Percentiles rank a stretch among this genome's conserved stretches.
These are phyloP conservation scores for Gentiana macrophylla DNA, from an alignment of 257 asterid genomes.

Conservation along the genomic window DNA sequence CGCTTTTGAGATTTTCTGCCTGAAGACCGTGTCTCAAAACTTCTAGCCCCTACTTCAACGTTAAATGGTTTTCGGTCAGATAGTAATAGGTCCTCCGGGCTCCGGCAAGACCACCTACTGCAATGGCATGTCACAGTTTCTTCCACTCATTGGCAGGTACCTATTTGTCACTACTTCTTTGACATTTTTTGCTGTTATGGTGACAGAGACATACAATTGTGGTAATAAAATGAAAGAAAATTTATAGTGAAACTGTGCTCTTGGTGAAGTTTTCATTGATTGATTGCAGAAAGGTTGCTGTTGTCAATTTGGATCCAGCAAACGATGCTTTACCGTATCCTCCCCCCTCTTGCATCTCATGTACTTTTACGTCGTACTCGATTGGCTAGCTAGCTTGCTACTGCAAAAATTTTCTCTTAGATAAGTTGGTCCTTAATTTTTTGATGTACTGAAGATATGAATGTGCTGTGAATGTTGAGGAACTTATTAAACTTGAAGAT, in stretches of 20 bases:
- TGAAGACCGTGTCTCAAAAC: no score
- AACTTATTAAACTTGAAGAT: constrained; percentile 75
- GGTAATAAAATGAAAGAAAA: no score
- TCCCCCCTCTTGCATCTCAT: background rate
- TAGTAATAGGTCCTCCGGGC: constrained; percentile 98
- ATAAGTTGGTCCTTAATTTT: constrained; percentile 47
- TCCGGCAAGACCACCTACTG: constrained; percentile 97
- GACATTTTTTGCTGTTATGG: background rate
- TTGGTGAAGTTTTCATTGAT: background rate
- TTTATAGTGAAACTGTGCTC: no score
- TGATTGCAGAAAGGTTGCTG: constrained; percentile 84
- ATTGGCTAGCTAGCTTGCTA: background rate
- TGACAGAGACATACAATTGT: background rate
- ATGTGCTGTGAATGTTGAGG: constrained; percentile 88
- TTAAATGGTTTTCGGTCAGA: constrained; percentile 86
- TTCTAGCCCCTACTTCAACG: no score
- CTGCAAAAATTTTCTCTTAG: background rate
- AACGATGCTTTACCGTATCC: constrained; percentile 98
- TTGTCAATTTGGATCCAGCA: constrained; percentile 93
- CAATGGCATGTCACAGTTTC: constrained; percentile 99
- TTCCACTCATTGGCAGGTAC: constrained; percentile 77
- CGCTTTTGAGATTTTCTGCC: no score
- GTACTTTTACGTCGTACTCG: background rate
- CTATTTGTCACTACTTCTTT: background rate
- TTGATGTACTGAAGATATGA: constrained; percentile 50